These are phyloP conservation scores for Pueraria montana DNA, from an alignment of 306 rosid species.

Conservation along the genomic window DNA sequence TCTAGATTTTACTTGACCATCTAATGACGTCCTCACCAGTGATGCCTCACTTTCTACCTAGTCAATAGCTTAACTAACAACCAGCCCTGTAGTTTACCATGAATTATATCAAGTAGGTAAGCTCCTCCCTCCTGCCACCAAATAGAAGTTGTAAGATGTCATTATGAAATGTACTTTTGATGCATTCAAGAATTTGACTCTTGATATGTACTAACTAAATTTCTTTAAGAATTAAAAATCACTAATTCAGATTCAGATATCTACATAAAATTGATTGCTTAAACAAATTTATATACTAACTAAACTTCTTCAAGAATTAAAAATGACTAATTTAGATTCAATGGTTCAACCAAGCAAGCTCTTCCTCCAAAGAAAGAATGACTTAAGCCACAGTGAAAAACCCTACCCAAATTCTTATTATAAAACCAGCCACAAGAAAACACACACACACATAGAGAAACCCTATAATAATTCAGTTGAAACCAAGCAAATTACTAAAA, in stretches of 20 bases:
- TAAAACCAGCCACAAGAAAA: neutral
- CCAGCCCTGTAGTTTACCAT: neutral
- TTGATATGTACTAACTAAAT: too few species aligned
- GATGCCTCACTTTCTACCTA: too few species aligned
- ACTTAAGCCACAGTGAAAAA: neutral
- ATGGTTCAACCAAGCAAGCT: neutral
- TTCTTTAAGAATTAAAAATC: too few species aligned
- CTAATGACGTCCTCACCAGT: too few species aligned
- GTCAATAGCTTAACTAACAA: too few species aligned
- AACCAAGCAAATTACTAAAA: neutral
- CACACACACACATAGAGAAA: neutral
- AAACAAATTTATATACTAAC: too few species aligned
- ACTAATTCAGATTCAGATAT: too few species aligned
- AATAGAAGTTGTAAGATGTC: neutral
- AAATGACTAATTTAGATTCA: too few species aligned
- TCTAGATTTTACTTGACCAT: too few species aligned
- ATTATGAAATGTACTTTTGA: slow-evolving; percentile 4
- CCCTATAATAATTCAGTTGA: neutral
- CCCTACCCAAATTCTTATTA: neutral
- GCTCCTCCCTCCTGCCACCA: neutral
- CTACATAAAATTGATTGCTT: too few species aligned
- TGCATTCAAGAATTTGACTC: too few species aligned
- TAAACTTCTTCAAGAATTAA: too few species aligned
- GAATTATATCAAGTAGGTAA: slow-evolving; percentile 7
- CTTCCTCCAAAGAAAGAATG: neutral